These are phyloP conservation scores for Torulaspora pretoriensis DNA, from an alignment of 1,139 yeast species.

Conservation along the genomic window DNA sequence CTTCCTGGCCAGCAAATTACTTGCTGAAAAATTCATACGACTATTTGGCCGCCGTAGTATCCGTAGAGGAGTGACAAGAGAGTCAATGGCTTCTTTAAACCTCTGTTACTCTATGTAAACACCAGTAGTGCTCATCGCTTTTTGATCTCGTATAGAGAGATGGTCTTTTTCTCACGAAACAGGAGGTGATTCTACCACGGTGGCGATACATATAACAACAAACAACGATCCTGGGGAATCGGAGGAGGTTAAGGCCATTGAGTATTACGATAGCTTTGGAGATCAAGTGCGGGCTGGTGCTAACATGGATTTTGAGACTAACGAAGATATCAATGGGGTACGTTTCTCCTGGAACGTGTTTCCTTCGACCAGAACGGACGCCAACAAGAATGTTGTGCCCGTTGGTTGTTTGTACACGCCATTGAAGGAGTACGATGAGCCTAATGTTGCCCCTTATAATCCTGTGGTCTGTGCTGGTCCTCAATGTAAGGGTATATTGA, in stretches of 20 bases:
- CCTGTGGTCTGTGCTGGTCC: constrained; percentile 80
- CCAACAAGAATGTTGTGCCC: constrained; percentile 89
- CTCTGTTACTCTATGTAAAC: not conserved
- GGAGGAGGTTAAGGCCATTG: constrained; percentile 3
- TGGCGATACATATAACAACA: constrained; percentile 16
- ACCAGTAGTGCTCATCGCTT: not conserved
- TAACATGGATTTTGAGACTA: constrained; percentile 66
- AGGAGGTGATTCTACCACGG: constrained; percentile 16
- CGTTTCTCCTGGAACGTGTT: constrained; percentile 87
- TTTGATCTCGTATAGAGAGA: constrained; percentile 1
- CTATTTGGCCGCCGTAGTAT: no score
- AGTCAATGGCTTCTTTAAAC: not conserved
- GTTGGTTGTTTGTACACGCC: constrained; percentile 95
- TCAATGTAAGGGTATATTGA: constrained; percentile 79
- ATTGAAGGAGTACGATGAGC: constrained; percentile 69
- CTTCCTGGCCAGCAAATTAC: no score
- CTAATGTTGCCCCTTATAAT: constrained; percentile 81
- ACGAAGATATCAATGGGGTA: constrained; percentile 86
- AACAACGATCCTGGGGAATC: not conserved
- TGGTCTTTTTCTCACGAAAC: constrained; percentile 1
- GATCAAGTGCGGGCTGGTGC: constrained; percentile 4
- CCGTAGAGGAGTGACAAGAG: not conserved
- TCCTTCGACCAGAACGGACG: constrained; percentile 87
- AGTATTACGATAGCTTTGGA: constrained; percentile 2
- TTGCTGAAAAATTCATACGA: no score